These are phyloP conservation scores for Cordyceps militaris DNA, from an alignment of 2,329 filamentous ascomycete genomes.

Conservation along the genomic window DNA sequence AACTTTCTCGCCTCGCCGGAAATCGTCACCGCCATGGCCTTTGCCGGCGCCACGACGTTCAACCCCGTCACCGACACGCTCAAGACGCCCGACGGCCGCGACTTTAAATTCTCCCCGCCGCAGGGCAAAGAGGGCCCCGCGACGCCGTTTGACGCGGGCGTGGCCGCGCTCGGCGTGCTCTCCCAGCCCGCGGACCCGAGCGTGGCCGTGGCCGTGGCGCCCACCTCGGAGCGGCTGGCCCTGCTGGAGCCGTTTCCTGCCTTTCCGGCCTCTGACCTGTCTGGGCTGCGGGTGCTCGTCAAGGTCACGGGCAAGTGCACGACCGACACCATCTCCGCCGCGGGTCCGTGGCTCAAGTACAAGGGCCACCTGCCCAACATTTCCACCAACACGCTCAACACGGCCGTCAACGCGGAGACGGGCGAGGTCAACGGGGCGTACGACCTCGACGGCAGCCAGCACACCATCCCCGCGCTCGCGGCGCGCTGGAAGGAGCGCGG, in stretches of 20 bases:
- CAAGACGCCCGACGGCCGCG: constrained; percentile 67
- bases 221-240: constrained; percentile 83
- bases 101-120: constrained; percentile 80
- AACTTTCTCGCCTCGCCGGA: constrained; percentile 98
- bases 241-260: constrained; percentile 82
- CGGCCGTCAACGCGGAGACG: constrained; percentile 85
- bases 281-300: constrained; percentile 77
- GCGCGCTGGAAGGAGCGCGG: constrained; percentile 71
- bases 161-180: constrained; percentile 65
- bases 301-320: constrained; percentile 98
- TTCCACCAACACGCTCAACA: constrained; percentile 93
- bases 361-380: constrained; percentile 99
- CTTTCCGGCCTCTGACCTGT: constrained; percentile 71
- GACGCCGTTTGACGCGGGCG: constrained; percentile 68
- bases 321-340: constrained; percentile 96
- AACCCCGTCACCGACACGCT: constrained; percentile 89
- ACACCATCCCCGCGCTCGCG: constrained; percentile 82
- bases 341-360: constrained; percentile 97
- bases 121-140: constrained; percentile 58
- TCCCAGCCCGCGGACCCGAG: constrained; percentile 64
- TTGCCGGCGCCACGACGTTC: constrained; percentile 87
- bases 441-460: constrained; percentile 67
- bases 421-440: constrained; percentile 89
- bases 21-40: constrained; percentile 92
- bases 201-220: constrained; percentile 69